These are phyloP conservation scores for Kluyveromyces sp. DNA, from an alignment of 1,139 yeast genomes.

Conservation along the genomic window DNA sequence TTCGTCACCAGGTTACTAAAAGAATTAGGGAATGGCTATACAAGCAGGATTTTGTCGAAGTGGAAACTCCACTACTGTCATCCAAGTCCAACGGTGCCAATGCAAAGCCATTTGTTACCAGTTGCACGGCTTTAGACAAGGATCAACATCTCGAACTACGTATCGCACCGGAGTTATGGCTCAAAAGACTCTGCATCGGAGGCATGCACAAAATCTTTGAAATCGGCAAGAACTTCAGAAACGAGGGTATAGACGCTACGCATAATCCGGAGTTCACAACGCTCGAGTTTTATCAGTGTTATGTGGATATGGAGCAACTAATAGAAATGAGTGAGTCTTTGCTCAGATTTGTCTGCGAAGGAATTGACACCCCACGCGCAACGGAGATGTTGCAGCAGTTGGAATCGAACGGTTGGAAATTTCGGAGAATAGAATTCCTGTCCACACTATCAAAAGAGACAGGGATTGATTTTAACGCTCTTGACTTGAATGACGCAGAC, in stretches of 20 bases:
- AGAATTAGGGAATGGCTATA: conserved; percentile 53
- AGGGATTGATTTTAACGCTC: conserved; percentile 32
- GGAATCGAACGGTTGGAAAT: conserved; percentile 26
- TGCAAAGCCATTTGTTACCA: conserved; percentile 73
- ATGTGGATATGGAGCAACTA: conserved; percentile 85
- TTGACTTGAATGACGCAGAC: conserved; percentile 33
- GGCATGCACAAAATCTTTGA: conserved; percentile 87
- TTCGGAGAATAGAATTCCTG: conserved; percentile 48
- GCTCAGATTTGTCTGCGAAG: conserved; percentile 35
- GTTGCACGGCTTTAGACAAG: conserved; percentile 40
- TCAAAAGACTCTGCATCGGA: conserved; percentile 69
- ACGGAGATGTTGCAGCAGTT: conserved; percentile 40
- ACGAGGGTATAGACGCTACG: conserved; percentile 93
- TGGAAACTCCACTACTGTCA: conserved; percentile 79
- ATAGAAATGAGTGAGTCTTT: conserved; percentile 58
- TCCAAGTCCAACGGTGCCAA: conserved; percentile 78
- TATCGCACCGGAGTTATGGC: conserved; percentile 94
- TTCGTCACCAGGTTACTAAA: conserved; percentile 49
- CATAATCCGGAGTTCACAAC: conserved; percentile 99
- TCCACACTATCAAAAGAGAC: conserved; percentile 44
- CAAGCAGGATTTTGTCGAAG: conserved; percentile 60
- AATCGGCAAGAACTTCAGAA: conserved; percentile 77
- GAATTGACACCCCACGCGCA: conserved; percentile 11
- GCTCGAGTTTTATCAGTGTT: conserved; percentile 93
- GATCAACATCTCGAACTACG: conserved; percentile 49